Evolutionary conservation across 768 basidiomycete genomes (phyloP), one percentile per base, ranked within the genome.

Genomic region (Tricholoma flavovirens): DNA sequence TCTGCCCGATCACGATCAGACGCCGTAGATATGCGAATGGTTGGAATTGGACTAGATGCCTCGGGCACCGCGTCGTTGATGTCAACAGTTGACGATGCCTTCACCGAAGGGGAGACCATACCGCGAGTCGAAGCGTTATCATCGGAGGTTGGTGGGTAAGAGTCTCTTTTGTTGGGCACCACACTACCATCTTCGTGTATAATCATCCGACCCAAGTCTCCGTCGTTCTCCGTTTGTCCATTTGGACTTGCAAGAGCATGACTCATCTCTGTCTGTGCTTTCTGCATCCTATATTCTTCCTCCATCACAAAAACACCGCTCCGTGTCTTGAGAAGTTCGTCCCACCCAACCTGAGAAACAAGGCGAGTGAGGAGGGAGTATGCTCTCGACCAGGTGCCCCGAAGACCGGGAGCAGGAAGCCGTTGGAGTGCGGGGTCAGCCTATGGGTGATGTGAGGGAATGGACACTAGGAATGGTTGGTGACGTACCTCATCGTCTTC

Each of bases 241-340:
- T 69, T 69, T 9, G 69, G 43, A 9, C 61, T 61, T 5, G 59
- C 57, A n/a, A 65, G 61, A n/a, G 59, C 67, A 50, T 75, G 68
- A 49, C 77, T 75, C n/a, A 88, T 75, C 26, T 94, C 91, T 2
- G 68, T 74, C 5, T 89, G 83, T 2, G 89, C 87, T 68, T 98
- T 98, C 75, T 98, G 96, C 85, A 91, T 89, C 35, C 97, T 82
- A 68, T 99, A 99, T 69, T 99, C 97, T 68, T 99, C 96, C 69
- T 98, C 97, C 97, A 99, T 99, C 38, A 99, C 97, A 71, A 99
- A 98, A 12, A 99, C 97, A 35, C 77, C 73, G 69, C 91, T 93
- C 80, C 97, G 86, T 12, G 91, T 89, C 76, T 94, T 94, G 55
- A 99, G 79, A 2, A 98, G 82, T 74, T 98, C 97, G 73, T 99